Base-by-base conservation (phyloP, 2,329 filamentous ascomycete species). In the Talaromyces marneffei region DNA sequence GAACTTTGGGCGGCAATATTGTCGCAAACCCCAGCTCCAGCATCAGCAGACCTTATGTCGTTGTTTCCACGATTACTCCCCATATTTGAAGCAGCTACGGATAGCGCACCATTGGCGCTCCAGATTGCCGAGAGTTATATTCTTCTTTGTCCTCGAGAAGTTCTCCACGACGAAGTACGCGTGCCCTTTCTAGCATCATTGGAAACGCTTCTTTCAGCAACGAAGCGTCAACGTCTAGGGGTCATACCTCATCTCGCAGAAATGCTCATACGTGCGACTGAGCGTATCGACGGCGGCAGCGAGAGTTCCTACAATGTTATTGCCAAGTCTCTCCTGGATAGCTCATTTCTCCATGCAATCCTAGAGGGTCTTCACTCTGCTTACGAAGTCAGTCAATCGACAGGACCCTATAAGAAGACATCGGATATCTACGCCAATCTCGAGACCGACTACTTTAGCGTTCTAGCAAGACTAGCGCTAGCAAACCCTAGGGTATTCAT, bases 1-100 rank as follows among this genome's bases (percentile, higher is more conserved):
- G 92, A 97, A 60, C 83, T 99, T 2, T 97, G 93, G 93, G 82
- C 84, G 35, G 85, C 88, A 1, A 85, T 97, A 10, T 75, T 92
- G 39, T 80, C 80, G 64, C 85, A 91, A 68, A 87, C 86, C 62
- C 80, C 82, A 7, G 77, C 84, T 12, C 86, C 88, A 0, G 77
- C 75, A 14, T 81, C 85, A 0, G 76, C 81, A 0, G 85, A 86
- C 14, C 76, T 92, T n/a, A 73, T 89, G 3, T 78, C 80, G 3
- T 79, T 93, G 37, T 81, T 85, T 2, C 82, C 84, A n/a, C 76
- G 82, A 50, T 81, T 85, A 1, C 82, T 92, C 14, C 85, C 85
- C 0, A 80, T 91, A 8, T 79, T 92, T 16, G 84, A 88, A 52
- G 83, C 86, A 33, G 85, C 86, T 48, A 85, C 83, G 4, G 85